These are phyloP conservation scores for Schizophyllum commune DNA, from an alignment of 1,284 basidiomycete genomes.

Conservation along the genomic window DNA sequence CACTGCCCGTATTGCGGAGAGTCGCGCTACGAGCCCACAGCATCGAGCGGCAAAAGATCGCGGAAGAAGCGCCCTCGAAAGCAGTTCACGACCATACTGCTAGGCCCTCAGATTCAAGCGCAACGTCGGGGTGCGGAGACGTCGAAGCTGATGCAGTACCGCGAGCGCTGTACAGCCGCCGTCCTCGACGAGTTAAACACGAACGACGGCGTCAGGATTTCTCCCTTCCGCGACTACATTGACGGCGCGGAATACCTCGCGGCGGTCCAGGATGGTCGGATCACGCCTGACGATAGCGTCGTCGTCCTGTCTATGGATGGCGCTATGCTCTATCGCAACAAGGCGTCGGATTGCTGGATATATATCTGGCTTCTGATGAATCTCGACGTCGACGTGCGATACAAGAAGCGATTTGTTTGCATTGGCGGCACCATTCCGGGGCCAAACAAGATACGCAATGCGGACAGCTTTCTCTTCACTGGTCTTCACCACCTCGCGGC, in stretches of 20 bases:
- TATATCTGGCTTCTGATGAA: slow-evolving; percentile 8
- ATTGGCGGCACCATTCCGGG: too few species aligned
- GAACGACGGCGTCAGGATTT: neutral
- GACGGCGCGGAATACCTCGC: neutral
- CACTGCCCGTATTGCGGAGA: slow-evolving; percentile 14
- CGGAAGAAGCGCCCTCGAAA: slow-evolving; percentile 2
- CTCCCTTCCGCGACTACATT: neutral
- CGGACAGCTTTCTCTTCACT: slow-evolving; percentile 21
- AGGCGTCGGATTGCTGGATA: too few species aligned
- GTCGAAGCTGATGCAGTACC: neutral
- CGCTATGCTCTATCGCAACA: slow-evolving; percentile 10
- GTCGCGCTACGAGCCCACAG: slow-evolving; percentile 11
- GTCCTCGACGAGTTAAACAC: too few species aligned
- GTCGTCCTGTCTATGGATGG: slow-evolving; percentile 9
- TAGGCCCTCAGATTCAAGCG: slow-evolving; percentile 15
- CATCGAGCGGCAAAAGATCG: neutral
- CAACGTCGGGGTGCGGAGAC: slow-evolving; percentile 5
- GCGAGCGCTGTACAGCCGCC: too few species aligned
- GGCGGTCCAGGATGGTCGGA: neutral
- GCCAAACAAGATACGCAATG: slow-evolving; percentile 17
- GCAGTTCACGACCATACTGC: slow-evolving; percentile 11
- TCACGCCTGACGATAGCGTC: slow-evolving; percentile 5
- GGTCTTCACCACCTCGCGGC: slow-evolving; percentile 14
- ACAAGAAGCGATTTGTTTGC: too few species aligned
- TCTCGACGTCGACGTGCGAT: neutral